Evolutionary conservation across 257 asterid genomes (phyloP).

Genomic region (Jaltomata sinuosa): DNA sequence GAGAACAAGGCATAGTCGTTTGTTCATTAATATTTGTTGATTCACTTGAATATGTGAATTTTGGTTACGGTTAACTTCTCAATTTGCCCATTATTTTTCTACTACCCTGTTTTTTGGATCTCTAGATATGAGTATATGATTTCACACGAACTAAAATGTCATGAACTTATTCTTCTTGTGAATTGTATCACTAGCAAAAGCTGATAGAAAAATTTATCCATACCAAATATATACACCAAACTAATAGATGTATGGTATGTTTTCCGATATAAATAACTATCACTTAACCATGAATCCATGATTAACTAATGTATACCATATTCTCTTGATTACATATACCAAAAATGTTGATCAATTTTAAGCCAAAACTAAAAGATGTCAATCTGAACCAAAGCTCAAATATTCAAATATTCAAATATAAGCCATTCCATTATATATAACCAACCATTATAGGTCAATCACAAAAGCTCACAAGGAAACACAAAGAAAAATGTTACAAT

Average conservation of each 20-base stretch:
- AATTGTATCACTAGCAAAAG: background rate
- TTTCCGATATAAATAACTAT: background rate
- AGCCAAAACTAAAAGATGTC: background rate
- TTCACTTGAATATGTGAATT: too few relatives aligned
- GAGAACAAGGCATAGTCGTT: too few relatives aligned
- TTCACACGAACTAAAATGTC: background rate
- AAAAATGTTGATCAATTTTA: background rate
- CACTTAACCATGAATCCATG: too few relatives aligned
- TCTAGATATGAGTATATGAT: background rate
- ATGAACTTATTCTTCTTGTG: background rate
- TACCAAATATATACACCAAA: background rate
- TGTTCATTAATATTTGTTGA: too few relatives aligned
- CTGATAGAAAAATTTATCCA: background rate
- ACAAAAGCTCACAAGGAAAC: background rate
- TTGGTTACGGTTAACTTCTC: too few relatives aligned
- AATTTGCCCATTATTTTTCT: background rate
- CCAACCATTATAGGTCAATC: background rate
- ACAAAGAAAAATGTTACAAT: background rate
- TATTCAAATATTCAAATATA: background rate
- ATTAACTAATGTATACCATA: background rate
- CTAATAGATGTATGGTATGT: background rate
- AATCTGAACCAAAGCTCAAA: background rate
- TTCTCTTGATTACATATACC: too few relatives aligned
- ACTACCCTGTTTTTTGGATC: background rate
- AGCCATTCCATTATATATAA: background rate